Percentiles rank a stretch among this genome's conserved stretches.
These are phyloP conservation scores for Fonsecaea erecta DNA, from an alignment of 2,329 filamentous ascomycete genomes.

Conservation along the genomic window DNA sequence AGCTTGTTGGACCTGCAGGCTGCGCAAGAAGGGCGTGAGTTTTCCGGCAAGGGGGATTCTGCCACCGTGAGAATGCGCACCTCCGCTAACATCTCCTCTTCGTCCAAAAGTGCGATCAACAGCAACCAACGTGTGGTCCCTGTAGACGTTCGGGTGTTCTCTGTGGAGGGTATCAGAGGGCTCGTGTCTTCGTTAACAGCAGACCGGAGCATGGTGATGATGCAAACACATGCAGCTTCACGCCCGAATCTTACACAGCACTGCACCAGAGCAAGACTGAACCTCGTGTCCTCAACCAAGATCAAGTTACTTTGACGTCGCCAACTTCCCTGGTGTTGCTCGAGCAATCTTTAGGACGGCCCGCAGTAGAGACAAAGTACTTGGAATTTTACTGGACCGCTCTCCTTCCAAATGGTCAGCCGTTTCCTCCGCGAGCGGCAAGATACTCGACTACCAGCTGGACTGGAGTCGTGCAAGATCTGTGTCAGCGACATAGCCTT, in stretches of 20 bases:
- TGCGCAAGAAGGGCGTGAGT: constrained; percentile 19
- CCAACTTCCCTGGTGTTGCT: background rate
- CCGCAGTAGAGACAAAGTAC: constrained; percentile 15
- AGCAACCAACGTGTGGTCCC: constrained; percentile 15
- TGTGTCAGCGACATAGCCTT: constrained; percentile 9
- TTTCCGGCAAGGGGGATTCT: background rate
- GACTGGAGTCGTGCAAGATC: constrained; percentile 16
- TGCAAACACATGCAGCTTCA: constrained; percentile 3
- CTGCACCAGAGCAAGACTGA: background rate
- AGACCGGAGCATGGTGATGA: constrained; percentile 3
- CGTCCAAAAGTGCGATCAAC: constrained; percentile 16
- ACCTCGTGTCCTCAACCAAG: background rate
- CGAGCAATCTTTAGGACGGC: constrained; percentile 1
- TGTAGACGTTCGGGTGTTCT: constrained; percentile 10
- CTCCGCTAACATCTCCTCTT: background rate
- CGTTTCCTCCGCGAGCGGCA: constrained; percentile 13
- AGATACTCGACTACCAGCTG: constrained; percentile 18
- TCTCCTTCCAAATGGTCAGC: constrained; percentile 16
- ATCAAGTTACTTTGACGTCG: background rate
- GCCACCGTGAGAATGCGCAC: background rate
- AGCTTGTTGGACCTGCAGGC: constrained; percentile 18
- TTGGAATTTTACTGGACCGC: constrained; percentile 19
- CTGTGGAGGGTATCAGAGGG: constrained; percentile 15
- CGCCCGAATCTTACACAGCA: constrained; percentile 4
- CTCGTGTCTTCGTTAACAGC: constrained; percentile 14